Percentiles rank a stretch among this genome's conserved stretches.
phyloP scores from a whole-genome alignment of 768 basidiomycete species.

The Podaxis carcinomalis region DNA sequence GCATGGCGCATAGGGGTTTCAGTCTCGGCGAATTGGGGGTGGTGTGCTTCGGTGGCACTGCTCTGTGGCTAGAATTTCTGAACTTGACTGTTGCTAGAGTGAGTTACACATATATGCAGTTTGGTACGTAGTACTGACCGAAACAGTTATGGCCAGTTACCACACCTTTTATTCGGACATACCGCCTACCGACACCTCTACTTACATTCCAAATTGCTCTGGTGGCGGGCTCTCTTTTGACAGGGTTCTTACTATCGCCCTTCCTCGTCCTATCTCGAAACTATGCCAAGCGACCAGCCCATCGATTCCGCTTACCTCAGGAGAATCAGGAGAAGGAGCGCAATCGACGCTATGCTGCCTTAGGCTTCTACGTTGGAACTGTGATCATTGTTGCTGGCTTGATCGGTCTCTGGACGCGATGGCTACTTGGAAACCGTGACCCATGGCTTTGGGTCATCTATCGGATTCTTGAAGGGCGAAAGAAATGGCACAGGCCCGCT shows the following conservation, averaged over 20 bases:
- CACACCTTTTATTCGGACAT: slow-evolving; percentile 85
- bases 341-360: slow-evolving; percentile 79
- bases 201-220: slow-evolving; percentile 90
- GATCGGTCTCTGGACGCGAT: slow-evolving; percentile 90
- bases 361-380: slow-evolving; percentile 78
- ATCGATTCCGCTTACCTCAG: slow-evolving; percentile 76
- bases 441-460: slow-evolving; percentile 86
- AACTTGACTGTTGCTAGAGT: slow-evolving; percentile 83
- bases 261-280: slow-evolving; percentile 88
- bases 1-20: slow-evolving; percentile 91
- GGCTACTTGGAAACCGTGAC: slow-evolving; percentile 76
- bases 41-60: slow-evolving; percentile 85
- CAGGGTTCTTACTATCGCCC: slow-evolving; percentile 94
- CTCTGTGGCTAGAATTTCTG: slow-evolving; percentile 80
- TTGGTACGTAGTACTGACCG: not conserved
- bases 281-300: slow-evolving; percentile 82
- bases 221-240: slow-evolving; percentile 86
- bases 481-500: slow-evolving; percentile 73
- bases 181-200: slow-evolving; percentile 88
- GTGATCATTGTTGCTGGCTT: slow-evolving; percentile 74
- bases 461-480: slow-evolving; percentile 72
- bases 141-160: slow-evolving; percentile 72
- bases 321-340: slow-evolving; percentile 84
- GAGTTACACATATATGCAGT: slow-evolving; percentile 21
- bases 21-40: slow-evolving; percentile 92